A percentile compares a stretch with the other conserved stretches of the same genome.
phyloP scores from a whole-genome alignment of 2,329 filamentous ascomycete genomes.

The Pseudogymnoascus sp. region DNA sequence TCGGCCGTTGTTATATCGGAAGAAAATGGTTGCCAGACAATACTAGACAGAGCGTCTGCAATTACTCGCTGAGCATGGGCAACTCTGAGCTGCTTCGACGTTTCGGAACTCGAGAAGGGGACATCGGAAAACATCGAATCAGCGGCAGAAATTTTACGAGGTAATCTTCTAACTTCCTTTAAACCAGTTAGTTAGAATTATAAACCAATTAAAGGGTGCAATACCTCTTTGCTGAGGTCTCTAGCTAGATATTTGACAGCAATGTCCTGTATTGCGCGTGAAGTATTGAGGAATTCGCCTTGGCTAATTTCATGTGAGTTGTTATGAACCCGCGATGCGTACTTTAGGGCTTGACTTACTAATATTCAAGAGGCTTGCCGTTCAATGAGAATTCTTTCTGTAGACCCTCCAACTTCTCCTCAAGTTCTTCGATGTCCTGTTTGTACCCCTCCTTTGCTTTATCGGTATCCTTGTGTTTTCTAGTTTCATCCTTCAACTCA shows the following conservation, averaged over 20 bases:
- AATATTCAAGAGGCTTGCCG: slow-evolving; percentile 10
- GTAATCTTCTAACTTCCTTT: background rate
- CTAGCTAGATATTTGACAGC: background rate
- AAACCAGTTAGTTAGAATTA: background rate
- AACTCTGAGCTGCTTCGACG: background rate
- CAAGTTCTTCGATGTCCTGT: slow-evolving; percentile 11
- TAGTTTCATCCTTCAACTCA: slow-evolving; percentile 10
- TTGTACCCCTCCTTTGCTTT: slow-evolving; percentile 12
- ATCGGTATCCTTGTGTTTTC: slow-evolving; percentile 8
- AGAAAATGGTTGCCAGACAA: background rate
- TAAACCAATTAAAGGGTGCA: background rate
- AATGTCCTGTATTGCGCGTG: slow-evolving; percentile 2
- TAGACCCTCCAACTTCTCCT: slow-evolving; percentile 12
- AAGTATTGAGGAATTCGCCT: slow-evolving; percentile 13
- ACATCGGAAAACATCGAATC: background rate
- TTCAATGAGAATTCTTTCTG: slow-evolving; percentile 15
- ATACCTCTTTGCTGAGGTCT: background rate
- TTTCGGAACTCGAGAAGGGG: background rate
- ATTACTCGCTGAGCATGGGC: background rate
- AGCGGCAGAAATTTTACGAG: background rate
- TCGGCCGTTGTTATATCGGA: background rate
- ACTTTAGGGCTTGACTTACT: slow-evolving; percentile 11
- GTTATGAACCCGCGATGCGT: background rate
- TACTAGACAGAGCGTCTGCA: background rate
- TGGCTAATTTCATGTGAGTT: slow-evolving; percentile 11